Base-by-base conservation (phyloP, 805 yeast species). In the Novakomyces olei region DNA sequence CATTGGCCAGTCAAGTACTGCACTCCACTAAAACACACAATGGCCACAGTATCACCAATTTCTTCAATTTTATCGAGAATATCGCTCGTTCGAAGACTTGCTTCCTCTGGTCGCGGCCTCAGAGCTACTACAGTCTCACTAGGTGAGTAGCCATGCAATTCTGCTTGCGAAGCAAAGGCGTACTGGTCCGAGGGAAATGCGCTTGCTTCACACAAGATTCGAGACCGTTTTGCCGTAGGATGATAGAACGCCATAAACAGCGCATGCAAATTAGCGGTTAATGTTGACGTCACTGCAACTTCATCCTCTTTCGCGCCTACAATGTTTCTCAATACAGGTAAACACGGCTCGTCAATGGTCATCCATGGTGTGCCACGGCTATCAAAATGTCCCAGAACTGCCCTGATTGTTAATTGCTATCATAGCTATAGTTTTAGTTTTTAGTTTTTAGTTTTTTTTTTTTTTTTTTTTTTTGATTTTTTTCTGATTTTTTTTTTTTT, bases 181-280 rank as follows among this genome's bases (percentile, higher is more conserved):
- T 81, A 83, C 54, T 39, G 77, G 49, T 83, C 96, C 0, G 92
- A 77, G 0, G 96, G 95, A 46, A 83, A 83, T 0, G 95, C 85
- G 36, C 72, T 75, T 42, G 70, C 70, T 46, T 83, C 96, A 48
- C 77, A 77, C 39, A 83, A 47, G 27, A 83, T 76, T 56, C 79
- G 79, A 38, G 63, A 61, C 40, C 71, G 63, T 3, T 42, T 47
- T 3, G 42, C 40, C 1, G 44, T 40, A 0, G 94, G 94, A 41
- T 59, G 62, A 53, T 79, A 83, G 47, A 85, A 83, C 8, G 78
- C 62, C 5, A 69, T 54, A 37, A 85, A 48, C 41, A 81, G 54
- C 0, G 81, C 60, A 47, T 85, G 88, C 46, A 83, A 58, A 48
- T 83, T 77, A 43, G 72, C 63, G 2, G 96, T 83, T 28, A 83